Base-by-base conservation (phyloP, 2,329 filamentous ascomycete species). In the Talaromyces sp. region DNA sequence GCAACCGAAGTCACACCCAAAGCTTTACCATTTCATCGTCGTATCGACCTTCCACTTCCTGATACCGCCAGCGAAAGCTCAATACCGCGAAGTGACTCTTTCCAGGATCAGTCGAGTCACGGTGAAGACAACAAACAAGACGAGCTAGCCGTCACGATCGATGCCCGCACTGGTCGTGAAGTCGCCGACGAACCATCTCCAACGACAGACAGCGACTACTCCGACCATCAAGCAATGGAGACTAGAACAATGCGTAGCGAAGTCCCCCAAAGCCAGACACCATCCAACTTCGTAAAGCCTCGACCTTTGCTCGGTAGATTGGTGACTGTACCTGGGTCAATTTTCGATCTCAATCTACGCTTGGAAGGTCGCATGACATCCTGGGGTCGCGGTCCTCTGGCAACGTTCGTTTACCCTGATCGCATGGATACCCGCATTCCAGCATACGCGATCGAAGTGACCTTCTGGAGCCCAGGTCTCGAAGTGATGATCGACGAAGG, bases 391-490 rank as follows among this genome's bases (percentile, higher is more conserved):
- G 86, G 86, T 0, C 80, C 78, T 0, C 81, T 84, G 22, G 93
- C 92, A 70, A 94, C 90, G 0, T 78, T 88, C 35, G 81, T 88
- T 2, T 91, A 93, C 71, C 77, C 84, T 0, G 81, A 88, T 57
- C 79, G 77, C 35, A 79, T 80, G 27, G 92, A 97, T 69, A 84
- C 82, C 2, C 89, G 88, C 17, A 87, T 98, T 41, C 92, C 93
- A 1, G 94, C 94, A 73, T 89, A 89, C 68, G 92, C 91, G 0
- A 87, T 97, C 70, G 89, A 91, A 71, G 81, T 97, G 43, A 82
- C 92, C 39, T 86, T 95, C 35, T 92, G 90, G 84, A 88, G 86
- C 63, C 84, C 88, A 0, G 86, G 86, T 11, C 89, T 89, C 65
- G 89, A 91, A 65, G 82, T 85, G 8, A 81, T 81, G 58, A 83